Conservation (phyloP, 805 yeast genomes). For the Candida pini region DNA sequence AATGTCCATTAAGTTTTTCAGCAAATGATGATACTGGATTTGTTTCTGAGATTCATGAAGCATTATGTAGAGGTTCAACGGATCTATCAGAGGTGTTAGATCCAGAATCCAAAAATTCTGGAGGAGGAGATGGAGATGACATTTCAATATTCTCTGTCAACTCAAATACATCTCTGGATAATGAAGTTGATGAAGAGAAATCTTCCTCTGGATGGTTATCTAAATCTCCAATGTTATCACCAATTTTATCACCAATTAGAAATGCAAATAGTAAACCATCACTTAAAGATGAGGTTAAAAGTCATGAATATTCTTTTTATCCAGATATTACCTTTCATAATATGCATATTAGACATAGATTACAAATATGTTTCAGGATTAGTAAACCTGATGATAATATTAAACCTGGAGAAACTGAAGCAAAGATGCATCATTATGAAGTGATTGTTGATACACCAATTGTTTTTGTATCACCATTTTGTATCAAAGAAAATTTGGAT, state of each 20-base stretch:
- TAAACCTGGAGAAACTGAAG: slow-evolving; percentile 23
- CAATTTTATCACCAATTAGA: slow-evolving; percentile 13
- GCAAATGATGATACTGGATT: slow-evolving; percentile 28
- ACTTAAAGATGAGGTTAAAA: slow-evolving; percentile 13
- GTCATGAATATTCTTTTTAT: slow-evolving; percentile 32
- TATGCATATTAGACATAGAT: slow-evolving; percentile 57
- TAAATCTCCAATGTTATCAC: slow-evolving; percentile 18
- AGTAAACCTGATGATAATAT: slow-evolving; percentile 51
- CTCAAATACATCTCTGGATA: slow-evolving; percentile 17
- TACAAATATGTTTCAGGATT: slow-evolving; percentile 66
- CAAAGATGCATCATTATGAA: slow-evolving; percentile 66
- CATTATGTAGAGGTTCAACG: slow-evolving; percentile 17
- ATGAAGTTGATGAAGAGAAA: slow-evolving; percentile 8
- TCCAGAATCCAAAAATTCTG: slow-evolving; percentile 5
- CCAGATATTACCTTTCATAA: slow-evolving; percentile 64
- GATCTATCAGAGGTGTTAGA: slow-evolving; percentile 21
- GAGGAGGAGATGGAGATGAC: slow-evolving; percentile 17
- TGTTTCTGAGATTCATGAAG: slow-evolving; percentile 21
- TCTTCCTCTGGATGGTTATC: slow-evolving; percentile 13
- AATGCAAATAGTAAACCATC: slow-evolving; percentile 8
- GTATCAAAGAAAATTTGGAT: slow-evolving; percentile 27
- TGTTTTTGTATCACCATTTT: slow-evolving; percentile 41
- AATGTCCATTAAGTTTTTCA: slow-evolving; percentile 29
- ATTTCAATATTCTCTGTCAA: slow-evolving; percentile 23
- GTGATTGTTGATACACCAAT: slow-evolving; percentile 78